A percentile compares a stretch with the other conserved stretches of the same genome.
Conservation (phyloP, 306 rosid genomes). For the Dryas alaskensis region DNA sequence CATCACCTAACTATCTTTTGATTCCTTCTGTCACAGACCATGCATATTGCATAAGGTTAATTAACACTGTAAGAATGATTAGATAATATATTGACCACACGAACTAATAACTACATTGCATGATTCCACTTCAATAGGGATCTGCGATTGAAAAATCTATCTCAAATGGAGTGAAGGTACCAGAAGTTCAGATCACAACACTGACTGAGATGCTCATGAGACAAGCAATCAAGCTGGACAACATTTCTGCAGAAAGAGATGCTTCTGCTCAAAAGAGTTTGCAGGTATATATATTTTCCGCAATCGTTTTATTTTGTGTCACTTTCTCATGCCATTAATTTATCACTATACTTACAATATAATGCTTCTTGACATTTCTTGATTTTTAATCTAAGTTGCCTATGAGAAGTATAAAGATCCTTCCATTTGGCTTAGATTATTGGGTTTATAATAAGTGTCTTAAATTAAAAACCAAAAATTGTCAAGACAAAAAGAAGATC, state of each 20-base stretch:
- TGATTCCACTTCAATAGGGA: slow-evolving; percentile 31
- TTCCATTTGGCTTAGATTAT: too few species aligned
- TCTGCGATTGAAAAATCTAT: slow-evolving; percentile 57
- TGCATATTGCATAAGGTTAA: too few species aligned
- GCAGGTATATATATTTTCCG: slow-evolving; percentile 41
- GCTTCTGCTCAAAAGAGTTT: slow-evolving; percentile 53
- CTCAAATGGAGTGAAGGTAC: slow-evolving; percentile 56
- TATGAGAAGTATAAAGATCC: too few species aligned
- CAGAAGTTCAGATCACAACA: slow-evolving; percentile 80
- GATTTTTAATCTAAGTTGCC: neutral
- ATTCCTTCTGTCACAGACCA: neutral
- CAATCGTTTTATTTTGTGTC: neutral
- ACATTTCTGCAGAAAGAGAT: slow-evolving; percentile 67
- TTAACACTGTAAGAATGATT: neutral
- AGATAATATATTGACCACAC: neutral
- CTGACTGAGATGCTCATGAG: slow-evolving; percentile 83
- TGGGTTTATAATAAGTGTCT: too few species aligned
- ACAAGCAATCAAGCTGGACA: slow-evolving; percentile 76
- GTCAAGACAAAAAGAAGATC: too few species aligned
- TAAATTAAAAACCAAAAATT: too few species aligned
- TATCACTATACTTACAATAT: neutral
- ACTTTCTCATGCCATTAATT: neutral
- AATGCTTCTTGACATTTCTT: neutral
- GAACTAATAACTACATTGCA: neutral
- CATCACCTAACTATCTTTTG: neutral